These are phyloP conservation scores for Brettanomyces bruxellensis DNA, from an alignment of 805 yeast genomes.

Conservation along the genomic window DNA sequence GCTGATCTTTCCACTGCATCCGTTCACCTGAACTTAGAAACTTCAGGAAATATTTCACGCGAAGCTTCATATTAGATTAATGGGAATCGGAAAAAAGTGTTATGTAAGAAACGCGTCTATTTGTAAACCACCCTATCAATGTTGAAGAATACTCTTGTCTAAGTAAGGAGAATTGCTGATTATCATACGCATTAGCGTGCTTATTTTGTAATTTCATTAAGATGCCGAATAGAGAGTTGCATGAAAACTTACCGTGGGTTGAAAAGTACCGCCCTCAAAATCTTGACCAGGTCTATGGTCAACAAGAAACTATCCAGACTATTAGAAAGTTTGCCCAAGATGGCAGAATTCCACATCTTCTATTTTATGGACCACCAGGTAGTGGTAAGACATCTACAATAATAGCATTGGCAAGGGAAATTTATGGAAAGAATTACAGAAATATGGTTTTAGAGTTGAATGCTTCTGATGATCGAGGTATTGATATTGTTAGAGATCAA, in stretches of 20 bases:
- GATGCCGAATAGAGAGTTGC: conserved; percentile 4
- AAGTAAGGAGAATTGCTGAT: too few species aligned
- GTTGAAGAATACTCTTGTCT: too few species aligned
- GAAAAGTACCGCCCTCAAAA: conserved; percentile 89
- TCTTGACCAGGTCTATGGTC: conserved; percentile 87
- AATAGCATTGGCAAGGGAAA: conserved; percentile 76
- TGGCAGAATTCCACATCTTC: conserved; percentile 79
- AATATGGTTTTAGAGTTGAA: conserved; percentile 92
- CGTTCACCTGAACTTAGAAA: too few species aligned
- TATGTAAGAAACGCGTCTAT: too few species aligned
- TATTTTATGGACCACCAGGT: conserved; percentile 95
- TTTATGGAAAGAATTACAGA: conserved; percentile 71
- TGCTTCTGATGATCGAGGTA: conserved; percentile 97
- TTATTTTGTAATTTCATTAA: background rate
- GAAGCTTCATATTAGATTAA: too few species aligned
- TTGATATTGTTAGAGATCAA: conserved; percentile 95
- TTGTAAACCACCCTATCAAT: too few species aligned
- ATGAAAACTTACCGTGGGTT: conserved; percentile 72
- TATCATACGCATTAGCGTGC: too few species aligned
- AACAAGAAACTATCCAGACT: conserved; percentile 75
- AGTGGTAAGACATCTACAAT: conserved; percentile 90
- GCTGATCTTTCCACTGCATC: background rate
- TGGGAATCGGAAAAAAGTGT: too few species aligned
- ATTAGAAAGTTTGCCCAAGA: conserved; percentile 77
- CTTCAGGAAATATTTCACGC: too few species aligned